Evolutionary conservation across 805 yeast species (phyloP).

Genomic region (Kuraishia cidri): DNA sequence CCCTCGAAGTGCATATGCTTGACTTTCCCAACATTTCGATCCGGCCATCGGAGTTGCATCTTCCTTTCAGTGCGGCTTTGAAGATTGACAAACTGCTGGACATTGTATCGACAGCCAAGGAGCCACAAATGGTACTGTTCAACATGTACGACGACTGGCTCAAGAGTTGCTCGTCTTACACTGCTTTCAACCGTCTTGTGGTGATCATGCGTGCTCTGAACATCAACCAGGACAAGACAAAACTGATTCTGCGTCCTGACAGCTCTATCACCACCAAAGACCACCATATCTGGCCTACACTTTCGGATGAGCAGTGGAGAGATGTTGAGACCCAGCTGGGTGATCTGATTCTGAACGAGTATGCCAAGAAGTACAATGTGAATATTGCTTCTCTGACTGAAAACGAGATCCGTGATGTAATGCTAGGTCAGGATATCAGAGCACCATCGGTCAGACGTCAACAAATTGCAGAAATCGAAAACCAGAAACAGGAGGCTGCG

Average conservation of each 20-base stretch:
- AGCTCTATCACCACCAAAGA: conserved; percentile 57
- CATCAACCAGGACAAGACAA: conserved; percentile 69
- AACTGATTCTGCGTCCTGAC: conserved; percentile 69
- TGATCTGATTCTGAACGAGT: conserved; percentile 79
- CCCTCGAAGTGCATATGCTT: conserved; percentile 92
- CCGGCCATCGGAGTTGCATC: conserved; percentile 78
- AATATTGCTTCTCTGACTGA: conserved; percentile 84
- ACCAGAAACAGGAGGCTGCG: conserved; percentile 26
- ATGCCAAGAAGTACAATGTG: conserved; percentile 77
- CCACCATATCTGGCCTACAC: conserved; percentile 92
- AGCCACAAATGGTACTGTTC: conserved; percentile 87
- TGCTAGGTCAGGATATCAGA: conserved; percentile 86
- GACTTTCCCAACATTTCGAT: conserved; percentile 91
- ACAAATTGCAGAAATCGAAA: conserved; percentile 69
- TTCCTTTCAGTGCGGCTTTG: conserved; percentile 86
- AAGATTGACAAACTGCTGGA: conserved; percentile 73
- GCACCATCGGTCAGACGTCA: conserved; percentile 88
- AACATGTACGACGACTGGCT: conserved; percentile 96
- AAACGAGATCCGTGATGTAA: conserved; percentile 87
- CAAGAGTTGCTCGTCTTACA: conserved; percentile 69
- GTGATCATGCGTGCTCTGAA: conserved; percentile 77
- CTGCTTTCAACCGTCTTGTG: conserved; percentile 87
- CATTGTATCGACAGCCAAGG: conserved; percentile 76
- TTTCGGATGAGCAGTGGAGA: conserved; percentile 85
- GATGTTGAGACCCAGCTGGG: conserved; percentile 81